Percentiles rank a stretch among this genome's conserved stretches.
phyloP scores from a whole-genome alignment of 768 basidiomycete genomes.

The Lactarius indigo region DNA sequence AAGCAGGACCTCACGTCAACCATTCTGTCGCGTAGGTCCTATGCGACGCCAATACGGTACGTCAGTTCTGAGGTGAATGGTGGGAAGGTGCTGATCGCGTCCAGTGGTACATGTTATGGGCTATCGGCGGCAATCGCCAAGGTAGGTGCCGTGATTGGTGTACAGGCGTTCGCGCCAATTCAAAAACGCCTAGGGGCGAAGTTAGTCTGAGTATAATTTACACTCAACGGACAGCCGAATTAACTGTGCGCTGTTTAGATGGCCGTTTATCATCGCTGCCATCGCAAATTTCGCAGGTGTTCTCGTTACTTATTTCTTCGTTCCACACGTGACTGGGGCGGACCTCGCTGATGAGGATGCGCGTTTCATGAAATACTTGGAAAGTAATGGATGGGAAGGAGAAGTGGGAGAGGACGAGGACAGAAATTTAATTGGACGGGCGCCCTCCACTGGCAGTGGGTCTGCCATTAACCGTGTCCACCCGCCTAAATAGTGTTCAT shows the following conservation, averaged over 20 bases:
- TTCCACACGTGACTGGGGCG: slow-evolving; percentile 62
- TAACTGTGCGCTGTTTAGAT: slow-evolving; percentile 34
- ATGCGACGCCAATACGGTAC: slow-evolving; percentile 60
- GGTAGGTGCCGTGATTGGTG: slow-evolving; percentile 65
- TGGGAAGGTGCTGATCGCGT: slow-evolving; percentile 7
- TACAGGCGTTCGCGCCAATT: slow-evolving; percentile 68
- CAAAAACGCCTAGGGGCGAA: slow-evolving; percentile 61
- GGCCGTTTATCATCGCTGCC: slow-evolving; percentile 67
- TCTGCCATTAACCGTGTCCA: too few relatives aligned
- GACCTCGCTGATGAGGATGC: slow-evolving; percentile 66
- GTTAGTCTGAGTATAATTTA: slow-evolving; percentile 32
- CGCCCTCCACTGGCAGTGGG: neutral
- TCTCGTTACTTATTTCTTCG: slow-evolving; percentile 62
- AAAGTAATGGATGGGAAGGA: slow-evolving; percentile 63
- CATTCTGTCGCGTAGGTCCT: slow-evolving; percentile 41
- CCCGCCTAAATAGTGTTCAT: neutral
- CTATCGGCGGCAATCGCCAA: slow-evolving; percentile 66
- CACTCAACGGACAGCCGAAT: neutral
- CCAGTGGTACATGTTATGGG: slow-evolving; percentile 65
- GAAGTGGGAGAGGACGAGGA: slow-evolving; percentile 55
- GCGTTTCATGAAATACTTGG: slow-evolving; percentile 56
- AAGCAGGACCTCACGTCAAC: neutral
- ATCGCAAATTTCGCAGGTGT: slow-evolving; percentile 63
- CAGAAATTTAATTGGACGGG: slow-evolving; percentile 14
- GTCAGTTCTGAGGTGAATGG: neutral